Evolutionary conservation across 2,329 filamentous ascomycete species (phyloP).

Genomic region (Incumbomyces delicatus): DNA sequence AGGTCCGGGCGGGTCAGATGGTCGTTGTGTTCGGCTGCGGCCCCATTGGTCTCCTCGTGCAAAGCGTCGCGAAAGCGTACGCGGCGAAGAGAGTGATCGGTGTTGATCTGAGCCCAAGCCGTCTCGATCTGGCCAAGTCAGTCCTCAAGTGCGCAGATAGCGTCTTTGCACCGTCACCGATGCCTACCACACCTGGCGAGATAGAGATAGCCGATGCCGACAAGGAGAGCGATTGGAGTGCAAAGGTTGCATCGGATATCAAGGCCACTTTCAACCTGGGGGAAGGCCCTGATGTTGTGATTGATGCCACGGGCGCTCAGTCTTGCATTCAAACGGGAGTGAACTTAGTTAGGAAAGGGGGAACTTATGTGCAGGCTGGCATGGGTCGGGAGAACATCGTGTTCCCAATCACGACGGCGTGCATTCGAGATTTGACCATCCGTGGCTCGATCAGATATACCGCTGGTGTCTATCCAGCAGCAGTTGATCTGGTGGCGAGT

Average conservation of each 20-base stretch:
- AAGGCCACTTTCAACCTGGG: conserved; percentile 30
- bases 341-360: conserved; percentile 36
- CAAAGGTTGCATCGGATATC: conserved; percentile 32
- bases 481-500: conserved; percentile 41
- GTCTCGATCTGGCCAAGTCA: conserved; percentile 33
- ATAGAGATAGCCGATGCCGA: conserved; percentile 19
- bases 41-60: conserved; percentile 40
- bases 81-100: conserved; percentile 38
- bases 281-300: conserved; percentile 40
- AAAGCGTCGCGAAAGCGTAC: conserved; percentile 39
- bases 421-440: conserved; percentile 39
- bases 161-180: conserved; percentile 30
- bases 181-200: conserved; percentile 12
- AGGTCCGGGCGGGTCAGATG: conserved; percentile 32
- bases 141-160: conserved; percentile 35
- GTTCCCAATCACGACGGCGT: conserved; percentile 43
- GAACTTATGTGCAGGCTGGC: conserved; percentile 43
- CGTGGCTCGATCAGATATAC: conserved; percentile 45
- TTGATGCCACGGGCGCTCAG: conserved; percentile 42
- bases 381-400: conserved; percentile 43
- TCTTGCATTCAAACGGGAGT: conserved; percentile 41
- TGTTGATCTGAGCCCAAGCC: conserved; percentile 36
- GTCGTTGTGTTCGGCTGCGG: conserved; percentile 43
- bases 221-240: conserved; percentile 26
- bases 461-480: conserved; percentile 40